A percentile compares a stretch with the other conserved stretches of the same genome.
Conservation (phyloP, 169 alveolate species). For the Eimeria sp. region DNA sequence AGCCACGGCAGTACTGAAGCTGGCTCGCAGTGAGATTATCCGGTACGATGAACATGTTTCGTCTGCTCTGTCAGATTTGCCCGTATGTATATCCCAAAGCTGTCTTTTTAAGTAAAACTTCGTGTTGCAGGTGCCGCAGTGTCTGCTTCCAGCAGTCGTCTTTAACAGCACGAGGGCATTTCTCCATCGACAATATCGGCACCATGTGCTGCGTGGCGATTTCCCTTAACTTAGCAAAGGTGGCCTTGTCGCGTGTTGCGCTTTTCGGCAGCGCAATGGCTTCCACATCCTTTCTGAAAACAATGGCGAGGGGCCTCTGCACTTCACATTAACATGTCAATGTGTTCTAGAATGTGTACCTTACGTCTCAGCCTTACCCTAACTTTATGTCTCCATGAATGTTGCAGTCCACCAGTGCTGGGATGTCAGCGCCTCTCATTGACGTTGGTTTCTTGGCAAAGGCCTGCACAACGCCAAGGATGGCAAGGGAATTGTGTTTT, state of each 20-base stretch:
- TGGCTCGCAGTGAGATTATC: not conserved
- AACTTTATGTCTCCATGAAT: slow-evolving; percentile 34
- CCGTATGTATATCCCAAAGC: slow-evolving; percentile 47
- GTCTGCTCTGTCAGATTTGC: slow-evolving; percentile 20
- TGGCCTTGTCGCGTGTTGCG: slow-evolving; percentile 49
- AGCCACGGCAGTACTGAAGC: not conserved
- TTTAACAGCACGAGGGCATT: slow-evolving; percentile 26
- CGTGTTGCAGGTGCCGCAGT: slow-evolving; percentile 54
- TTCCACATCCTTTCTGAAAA: slow-evolving; percentile 65
- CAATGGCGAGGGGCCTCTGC: not conserved
- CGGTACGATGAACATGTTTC: not conserved
- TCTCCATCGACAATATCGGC: slow-evolving; percentile 38
- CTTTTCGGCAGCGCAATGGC: slow-evolving; percentile 57
- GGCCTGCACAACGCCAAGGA: slow-evolving; percentile 35
- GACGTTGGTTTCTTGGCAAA: slow-evolving; percentile 25
- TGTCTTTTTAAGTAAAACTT: slow-evolving; percentile 29
- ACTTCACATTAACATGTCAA: not conserved
- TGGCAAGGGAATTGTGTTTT: not conserved
- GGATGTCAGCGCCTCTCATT: slow-evolving; percentile 10
- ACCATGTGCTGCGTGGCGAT: slow-evolving; percentile 60
- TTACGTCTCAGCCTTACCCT: slow-evolving; percentile 18
- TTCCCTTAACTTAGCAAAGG: not conserved
- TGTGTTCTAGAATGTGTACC: not conserved
- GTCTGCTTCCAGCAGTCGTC: slow-evolving; percentile 28
- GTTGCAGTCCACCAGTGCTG: slow-evolving; percentile 64